Evolutionary conservation across 495 filamentous ascomycete genomes (phyloP).

Genomic region (Evansstolkia leycettana): DNA sequence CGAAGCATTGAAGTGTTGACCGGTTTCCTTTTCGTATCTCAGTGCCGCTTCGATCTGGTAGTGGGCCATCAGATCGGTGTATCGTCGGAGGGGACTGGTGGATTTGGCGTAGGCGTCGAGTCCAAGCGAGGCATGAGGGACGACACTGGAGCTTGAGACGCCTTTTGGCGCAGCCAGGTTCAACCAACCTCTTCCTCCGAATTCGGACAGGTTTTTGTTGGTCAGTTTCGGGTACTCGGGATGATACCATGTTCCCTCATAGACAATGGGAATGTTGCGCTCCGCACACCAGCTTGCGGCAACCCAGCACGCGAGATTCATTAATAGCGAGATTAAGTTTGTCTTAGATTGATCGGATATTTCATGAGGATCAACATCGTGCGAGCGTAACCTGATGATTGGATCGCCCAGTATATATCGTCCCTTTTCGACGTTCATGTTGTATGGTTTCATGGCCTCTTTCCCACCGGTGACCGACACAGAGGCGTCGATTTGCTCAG

Average conservation of each 20-base stretch:
- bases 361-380: constrained; percentile 22
- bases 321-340: constrained; percentile 47
- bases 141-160: constrained; percentile 34
- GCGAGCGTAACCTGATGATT: constrained; percentile 29
- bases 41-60: constrained; percentile 86
- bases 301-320: constrained; percentile 67
- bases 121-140: constrained; percentile 49
- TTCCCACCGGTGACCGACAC: constrained; percentile 22
- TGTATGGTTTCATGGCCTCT: constrained; percentile 12
- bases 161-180: constrained; percentile 32
- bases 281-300: constrained; percentile 61
- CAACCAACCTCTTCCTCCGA: constrained; percentile 20
- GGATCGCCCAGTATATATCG: constrained; percentile 40
- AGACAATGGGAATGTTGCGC: constrained; percentile 68
- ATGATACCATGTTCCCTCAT: constrained; percentile 53
- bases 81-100: constrained; percentile 80
- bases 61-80: constrained; percentile 69
- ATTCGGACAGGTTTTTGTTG: constrained; percentile 19
- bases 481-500: constrained; percentile 7
- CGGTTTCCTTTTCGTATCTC: constrained; percentile 49
- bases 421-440: constrained; percentile 16
- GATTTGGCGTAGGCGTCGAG: constrained; percentile 61
- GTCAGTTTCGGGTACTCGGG: constrained; percentile 38
- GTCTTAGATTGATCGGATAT: constrained; percentile 25
- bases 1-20: constrained; percentile 36